Evolutionary conservation across 2,329 filamentous ascomycete species (phyloP).

Genomic region (Neofusicoccum sp.): DNA sequence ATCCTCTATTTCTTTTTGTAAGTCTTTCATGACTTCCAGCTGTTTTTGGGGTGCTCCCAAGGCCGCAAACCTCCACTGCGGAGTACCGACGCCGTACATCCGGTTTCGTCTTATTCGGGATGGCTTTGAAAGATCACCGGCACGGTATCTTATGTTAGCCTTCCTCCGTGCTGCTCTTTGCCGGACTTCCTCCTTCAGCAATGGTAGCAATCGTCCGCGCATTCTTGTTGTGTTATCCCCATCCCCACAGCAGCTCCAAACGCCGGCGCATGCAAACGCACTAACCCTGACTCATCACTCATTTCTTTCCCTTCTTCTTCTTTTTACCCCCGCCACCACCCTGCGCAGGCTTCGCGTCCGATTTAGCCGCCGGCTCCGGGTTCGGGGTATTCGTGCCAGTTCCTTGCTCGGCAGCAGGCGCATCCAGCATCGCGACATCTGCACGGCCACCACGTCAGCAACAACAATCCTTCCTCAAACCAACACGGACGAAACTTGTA

Average conservation of each 20-base stretch:
- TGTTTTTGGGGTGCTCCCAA: no score
- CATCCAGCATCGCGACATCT: conserved; percentile 35
- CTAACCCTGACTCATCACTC: conserved; percentile 21
- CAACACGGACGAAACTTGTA: not conserved
- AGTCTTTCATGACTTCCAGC: no score
- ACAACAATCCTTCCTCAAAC: not conserved
- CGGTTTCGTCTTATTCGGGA: no score
- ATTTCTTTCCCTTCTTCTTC: conserved; percentile 54
- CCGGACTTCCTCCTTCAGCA: no score
- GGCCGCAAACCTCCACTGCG: no score
- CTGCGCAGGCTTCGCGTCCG: conserved; percentile 16
- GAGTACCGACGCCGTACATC: no score
- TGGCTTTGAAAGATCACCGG: no score
- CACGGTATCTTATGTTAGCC: no score
- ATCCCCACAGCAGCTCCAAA: not conserved
- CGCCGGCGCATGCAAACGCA: not conserved
- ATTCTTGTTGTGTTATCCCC: not conserved
- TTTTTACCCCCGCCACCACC: conserved; percentile 41
- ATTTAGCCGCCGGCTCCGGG: conserved; percentile 29
- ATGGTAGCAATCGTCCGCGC: not conserved
- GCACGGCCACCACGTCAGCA: conserved; percentile 13
- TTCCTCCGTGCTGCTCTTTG: no score
- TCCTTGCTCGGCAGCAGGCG: conserved; percentile 30
- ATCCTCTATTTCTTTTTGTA: no score
- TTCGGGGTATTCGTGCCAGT: conserved; percentile 32